Base-by-base conservation (phyloP, 805 yeast genomes). In the Lipomyces kockii region DNA sequence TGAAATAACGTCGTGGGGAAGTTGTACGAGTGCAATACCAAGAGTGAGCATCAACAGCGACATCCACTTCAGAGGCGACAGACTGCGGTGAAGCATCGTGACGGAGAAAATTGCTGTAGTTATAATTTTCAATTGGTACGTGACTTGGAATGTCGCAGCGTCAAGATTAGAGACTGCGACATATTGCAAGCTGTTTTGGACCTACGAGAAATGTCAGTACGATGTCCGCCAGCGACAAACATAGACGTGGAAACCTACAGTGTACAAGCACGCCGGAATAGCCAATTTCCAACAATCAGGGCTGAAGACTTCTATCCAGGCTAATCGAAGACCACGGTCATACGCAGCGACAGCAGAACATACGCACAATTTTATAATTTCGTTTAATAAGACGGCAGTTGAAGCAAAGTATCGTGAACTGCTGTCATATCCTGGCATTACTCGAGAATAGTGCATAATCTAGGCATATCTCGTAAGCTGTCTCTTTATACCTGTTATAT, bases 21-120 rank as follows among this genome's bases (percentile, higher is more conserved):
- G 71, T 72, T 80, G 82, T n/a, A 80, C 82, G 32, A 80, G 68
- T 7, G 79, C 82, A 29, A 80, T 80, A 20, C 83, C 83, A 32
- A 71, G 59, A 2, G 82, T 79, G 55, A 80, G 74, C 65, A 80
- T 37, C 46, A 80, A 61, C 53, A 80, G 74, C 3, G 81, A 76
- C 17, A 74, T 63, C 83, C 83, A 80, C 58, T 80, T 81, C 32
- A 64, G 59, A 57, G 71, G 71, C 37, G 74, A 60, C n/a, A 80
- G 76, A 12, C 71, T 63, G 17, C 79, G 75, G 62, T 78, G 77
- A 51, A 80, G 74, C 64, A 80, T 74, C 6, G 77, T 74, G 53
- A 80, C 82, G 2, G 82, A 79, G 64, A 80, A 80, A 58, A 79
- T 76, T 20, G 83, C 83, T 2, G 83, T 80, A 22, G 83, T 80